Percentiles rank a stretch among this genome's conserved stretches.
These are phyloP conservation scores for Blastobotrys petasosporus DNA, from an alignment of 1,139 yeast genomes.

Conservation along the genomic window DNA sequence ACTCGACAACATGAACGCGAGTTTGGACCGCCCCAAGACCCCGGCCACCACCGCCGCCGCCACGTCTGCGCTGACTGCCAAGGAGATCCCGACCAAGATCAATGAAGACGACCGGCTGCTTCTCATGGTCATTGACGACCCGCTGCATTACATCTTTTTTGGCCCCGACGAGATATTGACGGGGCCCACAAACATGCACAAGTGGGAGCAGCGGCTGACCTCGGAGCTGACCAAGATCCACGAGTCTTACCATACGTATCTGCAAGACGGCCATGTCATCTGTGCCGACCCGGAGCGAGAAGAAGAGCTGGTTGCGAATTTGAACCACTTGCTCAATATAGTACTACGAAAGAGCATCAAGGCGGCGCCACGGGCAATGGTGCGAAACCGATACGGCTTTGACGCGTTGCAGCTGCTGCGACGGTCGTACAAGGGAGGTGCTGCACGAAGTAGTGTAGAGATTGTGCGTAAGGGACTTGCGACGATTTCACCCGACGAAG, in stretches of 20 bases:
- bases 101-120: constrained; percentile 10
- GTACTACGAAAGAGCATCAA: constrained; percentile 10
- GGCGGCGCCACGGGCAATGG: constrained; percentile 12
- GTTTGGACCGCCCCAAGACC: too few relatives aligned
- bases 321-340: constrained; percentile 8
- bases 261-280: constrained; percentile 10
- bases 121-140: constrained; percentile 10
- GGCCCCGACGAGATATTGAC: constrained; percentile 9
- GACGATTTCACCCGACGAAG: constrained; percentile 10
- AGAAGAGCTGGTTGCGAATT: constrained; percentile 1
- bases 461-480: constrained; percentile 10
- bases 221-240: constrained; percentile 11
- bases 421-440: constrained; percentile 5
- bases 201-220: constrained; percentile 11
- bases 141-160: constrained; percentile 8
- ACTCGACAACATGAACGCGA: too few relatives aligned
- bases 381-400: constrained; percentile 10
- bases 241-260: constrained; percentile 5
- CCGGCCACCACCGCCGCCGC: too few relatives aligned
- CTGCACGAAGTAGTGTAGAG: constrained; percentile 11
- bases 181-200: constrained; percentile 12
- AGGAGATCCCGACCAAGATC: constrained; percentile 5
- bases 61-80: neutral
- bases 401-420: constrained; percentile 9
- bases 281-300: constrained; percentile 10